Evolutionary conservation across 768 basidiomycete species (phyloP).

Genomic region (Xerocomellus chrysenteron): DNA sequence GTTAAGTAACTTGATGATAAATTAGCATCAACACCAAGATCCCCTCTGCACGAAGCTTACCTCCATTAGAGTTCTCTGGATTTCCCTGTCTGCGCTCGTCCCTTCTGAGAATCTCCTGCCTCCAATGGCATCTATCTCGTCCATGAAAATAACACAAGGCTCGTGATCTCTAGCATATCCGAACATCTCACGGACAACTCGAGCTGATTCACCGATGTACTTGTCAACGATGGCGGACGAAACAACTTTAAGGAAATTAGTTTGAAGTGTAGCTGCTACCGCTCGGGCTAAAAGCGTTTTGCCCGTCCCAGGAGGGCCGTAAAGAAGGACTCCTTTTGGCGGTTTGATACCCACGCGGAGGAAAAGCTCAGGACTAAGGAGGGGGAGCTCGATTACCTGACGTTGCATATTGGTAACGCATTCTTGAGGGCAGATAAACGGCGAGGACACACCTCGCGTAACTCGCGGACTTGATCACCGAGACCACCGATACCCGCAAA

Average conservation of each 20-base stretch:
- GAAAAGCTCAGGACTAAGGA: conserved; percentile 94
- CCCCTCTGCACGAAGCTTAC: conserved; percentile 33
- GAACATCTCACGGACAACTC: conserved; percentile 98
- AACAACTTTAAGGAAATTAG: conserved; percentile 98
- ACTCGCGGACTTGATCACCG: conserved; percentile 92
- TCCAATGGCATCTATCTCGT: conserved; percentile 97
- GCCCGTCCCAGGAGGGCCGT: conserved; percentile 95
- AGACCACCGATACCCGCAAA: conserved; percentile 98
- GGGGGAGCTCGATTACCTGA: conserved; percentile 92
- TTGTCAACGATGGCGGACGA: conserved; percentile 98
- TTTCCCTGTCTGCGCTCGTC: conserved; percentile 97
- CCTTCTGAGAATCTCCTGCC: conserved; percentile 91
- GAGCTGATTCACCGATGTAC: conserved; percentile 97
- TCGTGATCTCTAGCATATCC: conserved; percentile 97
- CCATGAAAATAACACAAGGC: conserved; percentile 99
- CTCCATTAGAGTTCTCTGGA: conserved; percentile 98
- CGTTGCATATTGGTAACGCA: background rate
- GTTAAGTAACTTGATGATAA: conserved; percentile 72
- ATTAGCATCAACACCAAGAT: background rate
- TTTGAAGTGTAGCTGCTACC: conserved; percentile 91
- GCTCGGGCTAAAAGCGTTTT: conserved; percentile 95
- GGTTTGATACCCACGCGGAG: conserved; percentile 94
- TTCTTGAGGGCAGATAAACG: background rate
- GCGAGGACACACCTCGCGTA: conserved; percentile 72
- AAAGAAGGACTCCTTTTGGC: conserved; percentile 93